A percentile compares a stretch with the other conserved stretches of the same genome.
Evolutionary conservation across 305 asterid species (phyloP).

Genomic region (Stenogyne calaminthoides): DNA sequence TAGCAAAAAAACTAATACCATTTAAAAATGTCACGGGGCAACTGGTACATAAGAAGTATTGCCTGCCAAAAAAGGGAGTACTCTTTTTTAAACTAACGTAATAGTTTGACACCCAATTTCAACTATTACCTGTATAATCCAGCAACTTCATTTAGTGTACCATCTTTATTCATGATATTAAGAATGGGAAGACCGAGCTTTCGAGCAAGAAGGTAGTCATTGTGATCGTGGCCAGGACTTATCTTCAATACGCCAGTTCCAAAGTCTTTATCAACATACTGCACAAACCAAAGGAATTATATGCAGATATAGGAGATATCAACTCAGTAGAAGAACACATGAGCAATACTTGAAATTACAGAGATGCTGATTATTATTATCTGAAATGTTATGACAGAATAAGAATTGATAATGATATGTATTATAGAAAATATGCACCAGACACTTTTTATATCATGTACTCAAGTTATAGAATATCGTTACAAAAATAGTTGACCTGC

Average conservation of each 20-base stretch:
- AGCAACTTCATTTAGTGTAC: conserved; percentile 94
- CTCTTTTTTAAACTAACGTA: background rate
- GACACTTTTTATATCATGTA: conserved; percentile 8
- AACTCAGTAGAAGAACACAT: conserved; percentile 18
- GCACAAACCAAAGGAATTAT: conserved; percentile 35
- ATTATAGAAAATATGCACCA: background rate
- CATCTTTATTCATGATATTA: conserved; percentile 97
- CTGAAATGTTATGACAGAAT: conserved; percentile 2
- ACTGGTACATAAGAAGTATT: background rate
- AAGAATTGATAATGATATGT: background rate
- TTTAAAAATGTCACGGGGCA: no score
- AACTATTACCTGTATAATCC: conserved; percentile 72
- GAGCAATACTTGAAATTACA: conserved; percentile 16
- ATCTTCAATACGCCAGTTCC: conserved; percentile 99
- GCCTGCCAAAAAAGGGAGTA: no score
- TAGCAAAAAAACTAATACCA: no score
- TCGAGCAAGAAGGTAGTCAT: conserved; percentile 96
- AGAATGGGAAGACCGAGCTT: conserved; percentile 99
- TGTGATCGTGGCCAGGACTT: conserved; percentile 99
- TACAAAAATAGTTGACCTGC: background rate
- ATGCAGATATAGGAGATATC: conserved; percentile 29
- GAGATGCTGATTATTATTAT: conserved; percentile 13
- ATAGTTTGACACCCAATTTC: conserved; percentile 28
- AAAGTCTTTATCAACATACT: conserved; percentile 97
- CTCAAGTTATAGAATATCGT: background rate